phyloP scores from a whole-genome alignment of 1,284 basidiomycete genomes.

The Cerioporus squamosus region DNA sequence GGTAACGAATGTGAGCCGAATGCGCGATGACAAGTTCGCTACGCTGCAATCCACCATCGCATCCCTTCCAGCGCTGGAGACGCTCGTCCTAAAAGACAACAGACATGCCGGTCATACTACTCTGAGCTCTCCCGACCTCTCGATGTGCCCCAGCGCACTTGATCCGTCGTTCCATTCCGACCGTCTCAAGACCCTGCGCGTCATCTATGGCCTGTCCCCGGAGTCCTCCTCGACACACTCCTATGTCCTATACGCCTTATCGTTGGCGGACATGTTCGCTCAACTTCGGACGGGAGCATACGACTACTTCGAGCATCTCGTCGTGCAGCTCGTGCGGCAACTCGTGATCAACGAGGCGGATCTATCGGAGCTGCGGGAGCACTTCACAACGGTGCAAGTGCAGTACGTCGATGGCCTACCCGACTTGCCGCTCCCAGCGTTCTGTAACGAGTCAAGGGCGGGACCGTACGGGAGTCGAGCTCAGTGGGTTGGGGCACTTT shows the following conservation, averaged over 20 bases:
- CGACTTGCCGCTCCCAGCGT: background rate
- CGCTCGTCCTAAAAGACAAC: background rate
- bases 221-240: background rate
- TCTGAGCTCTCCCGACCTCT: background rate
- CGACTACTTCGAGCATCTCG: background rate
- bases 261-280: background rate
- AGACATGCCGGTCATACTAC: background rate
- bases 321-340: background rate
- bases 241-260: background rate
- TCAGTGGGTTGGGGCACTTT: background rate
- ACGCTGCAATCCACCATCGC: too few species aligned
- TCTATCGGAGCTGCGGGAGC: background rate
- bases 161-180: background rate
- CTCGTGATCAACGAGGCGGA: background rate
- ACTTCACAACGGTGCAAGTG: background rate
- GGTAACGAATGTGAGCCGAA: background rate
- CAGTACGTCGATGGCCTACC: background rate
- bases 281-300: slow-evolving; percentile 1
- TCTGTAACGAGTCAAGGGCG: background rate
- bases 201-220: background rate
- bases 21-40: background rate
- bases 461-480: background rate
- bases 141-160: background rate
- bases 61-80: background rate
- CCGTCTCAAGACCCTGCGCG: background rate